Evolutionary conservation across 169 alveolate genomes (phyloP).

Genomic region (Eimeria acervulina): DNA sequence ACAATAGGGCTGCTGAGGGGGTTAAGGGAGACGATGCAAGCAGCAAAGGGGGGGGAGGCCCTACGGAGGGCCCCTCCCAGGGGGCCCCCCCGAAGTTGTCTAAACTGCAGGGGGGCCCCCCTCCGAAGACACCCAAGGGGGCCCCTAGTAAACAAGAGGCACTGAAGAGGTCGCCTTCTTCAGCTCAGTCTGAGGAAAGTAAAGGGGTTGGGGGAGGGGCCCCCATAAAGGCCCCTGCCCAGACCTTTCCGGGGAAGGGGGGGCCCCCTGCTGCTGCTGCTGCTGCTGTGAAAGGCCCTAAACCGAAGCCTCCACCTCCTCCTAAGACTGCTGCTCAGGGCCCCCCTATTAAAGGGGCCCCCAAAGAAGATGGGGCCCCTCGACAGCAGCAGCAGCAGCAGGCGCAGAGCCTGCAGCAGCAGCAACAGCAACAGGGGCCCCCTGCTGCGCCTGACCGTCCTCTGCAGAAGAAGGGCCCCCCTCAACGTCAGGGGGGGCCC

Average conservation of each 20-base stretch:
- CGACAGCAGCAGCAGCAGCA: background rate
- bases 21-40: background rate
- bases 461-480: background rate
- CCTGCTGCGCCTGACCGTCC: too few species aligned
- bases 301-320: slow-evolving; percentile 1
- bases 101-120: slow-evolving; percentile 9
- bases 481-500: background rate
- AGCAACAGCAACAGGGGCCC: too few species aligned
- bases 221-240: background rate
- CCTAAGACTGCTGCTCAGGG: background rate
- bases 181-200: background rate
- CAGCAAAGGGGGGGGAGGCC: background rate
- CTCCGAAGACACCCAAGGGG: background rate
- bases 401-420: too few species aligned
- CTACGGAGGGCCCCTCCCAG: background rate
- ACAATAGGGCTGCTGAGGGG: background rate
- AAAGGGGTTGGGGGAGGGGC: background rate
- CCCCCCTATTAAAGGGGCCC: background rate
- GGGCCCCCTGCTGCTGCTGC: background rate
- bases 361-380: background rate
- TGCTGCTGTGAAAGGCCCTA: background rate
- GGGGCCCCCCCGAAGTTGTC: background rate
- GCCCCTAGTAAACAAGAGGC: background rate
- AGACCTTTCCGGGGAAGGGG: background rate
- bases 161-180: background rate